phyloP scores from a whole-genome alignment of 2,329 filamentous ascomycete species.

The Monilinia laxa region DNA sequence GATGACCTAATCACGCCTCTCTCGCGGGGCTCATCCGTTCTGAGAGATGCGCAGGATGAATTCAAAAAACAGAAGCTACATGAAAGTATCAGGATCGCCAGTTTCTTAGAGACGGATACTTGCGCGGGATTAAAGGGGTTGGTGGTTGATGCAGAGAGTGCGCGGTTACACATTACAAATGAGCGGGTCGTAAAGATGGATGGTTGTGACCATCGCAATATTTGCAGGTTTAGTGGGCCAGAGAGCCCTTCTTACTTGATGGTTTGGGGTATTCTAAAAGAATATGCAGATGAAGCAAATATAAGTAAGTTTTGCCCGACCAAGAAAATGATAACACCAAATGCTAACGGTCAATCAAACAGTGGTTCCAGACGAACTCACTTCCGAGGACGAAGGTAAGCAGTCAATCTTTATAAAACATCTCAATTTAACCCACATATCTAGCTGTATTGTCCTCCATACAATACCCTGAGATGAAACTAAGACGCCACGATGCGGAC shows the following conservation, averaged over 20 bases:
- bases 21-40: conserved; percentile 17
- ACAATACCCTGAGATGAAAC: conserved; percentile 38
- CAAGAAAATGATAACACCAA: background rate
- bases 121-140: background rate
- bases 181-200: conserved; percentile 23
- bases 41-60: conserved; percentile 26
- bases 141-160: conserved; percentile 25
- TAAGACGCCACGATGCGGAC: conserved; percentile 36
- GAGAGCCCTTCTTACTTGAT: conserved; percentile 4
- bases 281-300: conserved; percentile 11
- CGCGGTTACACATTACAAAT: background rate
- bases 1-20: conserved; percentile 26
- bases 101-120: background rate
- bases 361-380: conserved; percentile 12
- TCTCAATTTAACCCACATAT: background rate
- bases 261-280: conserved; percentile 10
- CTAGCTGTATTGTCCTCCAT: conserved; percentile 29
- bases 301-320: background rate
- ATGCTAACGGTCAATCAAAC: conserved; percentile 1
- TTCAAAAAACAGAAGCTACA: conserved; percentile 22
- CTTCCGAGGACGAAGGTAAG: background rate
- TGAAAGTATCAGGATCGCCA: background rate
- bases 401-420: accelerated
- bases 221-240: conserved; percentile 26
- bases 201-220: conserved; percentile 26